These are phyloP conservation scores for Mortierella sp. DNA, from an alignment of 371 early-diverging fungal genomes.

Conservation along the genomic window DNA sequence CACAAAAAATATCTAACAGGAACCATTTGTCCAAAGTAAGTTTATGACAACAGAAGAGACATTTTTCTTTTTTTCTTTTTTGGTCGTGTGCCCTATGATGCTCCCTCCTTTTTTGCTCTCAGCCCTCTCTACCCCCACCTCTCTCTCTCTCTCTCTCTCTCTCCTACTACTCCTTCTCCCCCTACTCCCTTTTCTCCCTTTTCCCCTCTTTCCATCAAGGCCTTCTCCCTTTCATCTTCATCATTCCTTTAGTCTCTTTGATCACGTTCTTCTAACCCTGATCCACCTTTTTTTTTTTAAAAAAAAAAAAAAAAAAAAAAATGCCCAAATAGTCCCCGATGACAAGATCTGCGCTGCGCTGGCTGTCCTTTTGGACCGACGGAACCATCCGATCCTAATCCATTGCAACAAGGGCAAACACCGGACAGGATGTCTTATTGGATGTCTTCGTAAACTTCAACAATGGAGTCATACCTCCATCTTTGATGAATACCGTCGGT, in stretches of 20 bases:
- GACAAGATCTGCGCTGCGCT: constrained; percentile 91
- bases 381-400: constrained; percentile 94
- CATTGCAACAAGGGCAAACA: constrained; percentile 99
- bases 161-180: background rate
- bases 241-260: background rate
- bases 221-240: background rate
- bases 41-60: background rate
- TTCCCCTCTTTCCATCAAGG: no score
- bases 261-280: background rate
- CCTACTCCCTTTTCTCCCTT: background rate
- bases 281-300: background rate
- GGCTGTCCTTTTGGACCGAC: constrained; percentile 76
- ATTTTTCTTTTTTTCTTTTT: background rate
- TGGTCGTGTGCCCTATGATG: background rate
- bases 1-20: constrained; percentile 57
- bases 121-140: background rate
- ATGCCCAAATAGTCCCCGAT: constrained; percentile 75
- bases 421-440: constrained; percentile 95
- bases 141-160: background rate
- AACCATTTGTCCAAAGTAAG: constrained; percentile 97
- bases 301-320: background rate
- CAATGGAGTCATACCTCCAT: constrained; percentile 95
- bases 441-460: constrained; percentile 93
- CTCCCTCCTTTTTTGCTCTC: background rate
- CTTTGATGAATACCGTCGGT: constrained; percentile 96